These are phyloP conservation scores for Lichtheimia ornata DNA, from an alignment of 371 early-diverging fungal species.

Conservation along the genomic window DNA sequence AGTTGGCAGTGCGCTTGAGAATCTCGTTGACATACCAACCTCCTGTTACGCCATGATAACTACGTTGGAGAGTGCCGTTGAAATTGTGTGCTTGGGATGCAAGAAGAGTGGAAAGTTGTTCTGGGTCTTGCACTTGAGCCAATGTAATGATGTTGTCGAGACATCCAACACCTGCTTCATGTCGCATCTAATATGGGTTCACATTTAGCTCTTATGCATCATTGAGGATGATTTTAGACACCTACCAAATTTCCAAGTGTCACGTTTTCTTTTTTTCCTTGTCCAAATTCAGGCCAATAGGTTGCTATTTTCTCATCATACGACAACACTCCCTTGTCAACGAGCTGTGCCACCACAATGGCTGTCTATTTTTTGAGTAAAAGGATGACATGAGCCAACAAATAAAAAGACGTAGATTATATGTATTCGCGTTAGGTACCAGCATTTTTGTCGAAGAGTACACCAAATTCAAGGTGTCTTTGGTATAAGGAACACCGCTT, in stretches of 20 bases:
- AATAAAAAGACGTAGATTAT: no score
- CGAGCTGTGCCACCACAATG: conserved; percentile 63
- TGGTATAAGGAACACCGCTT: conserved; percentile 41
- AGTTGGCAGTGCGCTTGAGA: conserved; percentile 54
- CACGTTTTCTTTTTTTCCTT: conserved; percentile 72
- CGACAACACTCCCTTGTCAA: conserved; percentile 56
- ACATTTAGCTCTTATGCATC: background rate
- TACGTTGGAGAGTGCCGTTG: conserved; percentile 45
- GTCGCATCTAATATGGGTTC: conserved; percentile 41
- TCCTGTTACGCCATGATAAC: conserved; percentile 68
- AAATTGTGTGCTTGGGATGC: conserved; percentile 68
- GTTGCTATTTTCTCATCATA: conserved; percentile 55
- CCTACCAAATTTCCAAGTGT: conserved; percentile 54
- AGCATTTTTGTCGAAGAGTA: conserved; percentile 68
- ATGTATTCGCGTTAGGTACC: no score
- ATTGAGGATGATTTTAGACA: background rate
- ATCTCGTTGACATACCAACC: conserved; percentile 78
- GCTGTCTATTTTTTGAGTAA: conserved; percentile 21
- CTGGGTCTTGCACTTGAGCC: conserved; percentile 29
- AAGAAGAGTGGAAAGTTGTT: conserved; percentile 35
- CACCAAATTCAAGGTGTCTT: conserved; percentile 63
- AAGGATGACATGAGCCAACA: background rate
- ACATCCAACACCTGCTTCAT: conserved; percentile 64
- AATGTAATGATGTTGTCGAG: conserved; percentile 47
- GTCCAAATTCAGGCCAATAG: conserved; percentile 81